Evolutionary conservation across 768 basidiomycete genomes (phyloP), one percentile per base, ranked within the genome.

Genomic region (Pulveroboletus sp.): DNA sequence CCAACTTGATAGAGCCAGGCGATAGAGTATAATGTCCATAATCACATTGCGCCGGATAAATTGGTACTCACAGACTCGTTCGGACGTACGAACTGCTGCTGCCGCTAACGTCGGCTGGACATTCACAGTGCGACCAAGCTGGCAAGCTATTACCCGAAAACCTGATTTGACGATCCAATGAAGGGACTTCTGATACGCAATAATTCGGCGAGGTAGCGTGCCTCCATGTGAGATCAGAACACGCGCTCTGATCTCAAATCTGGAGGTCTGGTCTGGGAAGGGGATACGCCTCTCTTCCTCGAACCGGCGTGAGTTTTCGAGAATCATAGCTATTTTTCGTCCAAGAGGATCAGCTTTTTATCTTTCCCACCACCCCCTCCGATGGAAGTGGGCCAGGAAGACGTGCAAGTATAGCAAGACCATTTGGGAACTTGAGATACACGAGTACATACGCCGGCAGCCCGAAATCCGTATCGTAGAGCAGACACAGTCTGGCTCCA

Each of bases 1-100:
- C 61, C 18, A 62, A 71, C 47, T 56, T 79, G 51, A 67, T 71
- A 32, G 76, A 77, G 58, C 59, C 71, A 4, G 65, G 66, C n/a
- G 65, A 69, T 67, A 68, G 61, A 61, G 46, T 65, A 48, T 60
- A 49, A 44, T 53, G 45, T 53, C 27, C 26, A 46, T 39, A 28
- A 42, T 17, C 47, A n/a, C 39, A 11, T 56, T 10, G n/a, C n/a
- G 13, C 21, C 11, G 30, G 30, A 17, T 40, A 44, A 53, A 49
- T 10, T 36, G 8, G 45, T 52, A 26, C 50, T 37, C 44, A 33
- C 57, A 49, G 33, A 49, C 26, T 41, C 45, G 4, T n/a, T 15
- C 26, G 14, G 41, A 38, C 15, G 10, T 17, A 24, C 21, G 5
- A n/a, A 13, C n/a, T 10, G 27, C 27, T 28, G 27, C 6, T 8